Base-by-base conservation (phyloP, 345 rosid genomes). In the Gossypium herbaceum region DNA sequence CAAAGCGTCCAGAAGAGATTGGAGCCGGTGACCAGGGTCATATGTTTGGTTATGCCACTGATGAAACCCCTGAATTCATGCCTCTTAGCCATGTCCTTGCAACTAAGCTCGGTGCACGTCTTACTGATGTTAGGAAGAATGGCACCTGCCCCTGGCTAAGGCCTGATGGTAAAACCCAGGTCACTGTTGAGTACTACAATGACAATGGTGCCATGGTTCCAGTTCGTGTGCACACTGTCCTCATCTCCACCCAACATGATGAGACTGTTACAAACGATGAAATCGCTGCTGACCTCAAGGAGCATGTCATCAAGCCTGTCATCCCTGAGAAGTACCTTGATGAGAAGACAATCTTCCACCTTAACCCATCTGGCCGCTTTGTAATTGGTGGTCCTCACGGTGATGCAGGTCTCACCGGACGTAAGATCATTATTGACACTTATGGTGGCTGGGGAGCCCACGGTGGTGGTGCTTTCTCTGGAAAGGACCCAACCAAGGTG, bases 341-440 rank as follows among this genome's bases (percentile, higher is more conserved):
- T 3, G 97, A 92, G 85, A 92, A 90, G 81, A 92, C 97, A 80
- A 92, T 92, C 84, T 92, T 92, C 80, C 97, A 92, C 81, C 88
- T 90, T 0, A 92, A 92, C 85, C 93, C 97, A 56, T 90, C 97
- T 7, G 93, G 97, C 29, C 88, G 93, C 25, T 92, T 90, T 34
- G 94, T 92, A 75, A 89, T 89, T 44, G 94, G 94, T 80, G 94
- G 94, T 0, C 94, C 94, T 44, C 94, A 89, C 16, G 94, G 94
- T 65, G 94, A 89, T 66, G 94, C 94, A 0, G 94, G 94, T 80
- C 83, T 89, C 1, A 89, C 94, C 0, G 94, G 94, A 54, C 86
- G 94, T 73, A 89, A 89, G 88, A 89, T 89, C 87, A 89, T 89
- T 77, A 90, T 91, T 1, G 92, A 89, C 79, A 89, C 91, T 24